A percentile compares a stretch with the other conserved stretches of the same genome.
Conservation (phyloP, 2,329 filamentous ascomycete species). For the Calonectria crousiana region DNA sequence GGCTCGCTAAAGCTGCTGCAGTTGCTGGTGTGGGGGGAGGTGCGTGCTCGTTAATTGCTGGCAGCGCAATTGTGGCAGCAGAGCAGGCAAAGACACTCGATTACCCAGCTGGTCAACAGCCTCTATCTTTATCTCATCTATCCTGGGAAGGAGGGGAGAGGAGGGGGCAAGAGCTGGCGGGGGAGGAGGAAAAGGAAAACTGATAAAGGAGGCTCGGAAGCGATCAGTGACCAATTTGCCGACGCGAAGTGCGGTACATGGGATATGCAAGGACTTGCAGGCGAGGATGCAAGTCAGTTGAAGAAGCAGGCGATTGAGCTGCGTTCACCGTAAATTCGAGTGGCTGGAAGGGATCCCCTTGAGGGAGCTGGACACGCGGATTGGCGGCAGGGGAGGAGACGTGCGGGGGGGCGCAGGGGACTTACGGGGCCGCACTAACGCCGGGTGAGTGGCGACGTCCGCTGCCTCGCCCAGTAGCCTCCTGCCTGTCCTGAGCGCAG, state of each 20-base stretch:
- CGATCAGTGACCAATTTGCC: not conserved
- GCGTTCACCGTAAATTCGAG: conserved; percentile 47
- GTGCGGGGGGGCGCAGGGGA: conserved; percentile 5
- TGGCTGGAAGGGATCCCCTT: conserved; percentile 40
- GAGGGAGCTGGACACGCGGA: not conserved
- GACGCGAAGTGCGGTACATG: conserved; percentile 16
- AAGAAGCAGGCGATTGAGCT: conserved; percentile 2
- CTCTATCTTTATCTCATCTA: conserved; percentile 4
- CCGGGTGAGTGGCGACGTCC: not conserved
- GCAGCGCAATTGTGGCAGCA: not conserved
- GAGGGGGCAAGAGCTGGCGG: not conserved
- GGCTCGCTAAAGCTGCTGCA: not conserved
- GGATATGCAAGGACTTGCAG: conserved; percentile 18
- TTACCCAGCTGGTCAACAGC: not conserved
- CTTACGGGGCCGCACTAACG: not conserved
- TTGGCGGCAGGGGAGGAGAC: not conserved
- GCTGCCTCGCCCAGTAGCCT: not conserved
- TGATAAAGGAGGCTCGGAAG: not conserved
- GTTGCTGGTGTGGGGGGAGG: not conserved
- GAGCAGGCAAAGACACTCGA: not conserved
- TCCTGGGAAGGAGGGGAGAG: not conserved
- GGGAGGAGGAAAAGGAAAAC: not conserved
- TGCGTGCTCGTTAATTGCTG: not conserved
- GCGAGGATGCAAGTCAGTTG: conserved; percentile 21
- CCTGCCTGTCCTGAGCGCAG: not conserved